These are phyloP conservation scores for Flaveria robusta DNA, from an alignment of 129 eudicot genomes.

Conservation along the genomic window DNA sequence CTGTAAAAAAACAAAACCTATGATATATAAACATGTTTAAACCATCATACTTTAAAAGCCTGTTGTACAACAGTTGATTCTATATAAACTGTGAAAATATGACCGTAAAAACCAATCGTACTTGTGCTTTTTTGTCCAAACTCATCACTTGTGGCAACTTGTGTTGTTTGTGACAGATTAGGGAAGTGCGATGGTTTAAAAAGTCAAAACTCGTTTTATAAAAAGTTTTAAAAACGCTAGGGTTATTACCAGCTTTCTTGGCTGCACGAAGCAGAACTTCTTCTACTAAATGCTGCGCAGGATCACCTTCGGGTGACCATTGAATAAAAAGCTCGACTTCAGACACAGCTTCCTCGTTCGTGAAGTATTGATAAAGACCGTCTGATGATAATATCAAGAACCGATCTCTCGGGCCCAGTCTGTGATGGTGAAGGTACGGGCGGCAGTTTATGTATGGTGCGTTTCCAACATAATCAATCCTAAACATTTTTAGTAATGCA, in stretches of 20 bases:
- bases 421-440: conserved; percentile 80
- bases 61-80: no score
- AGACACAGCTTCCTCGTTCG: conserved; percentile 88
- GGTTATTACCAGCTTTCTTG: conserved; percentile 72
- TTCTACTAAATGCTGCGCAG: conserved; percentile 89
- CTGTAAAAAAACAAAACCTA: conserved; percentile 31
- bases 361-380: conserved; percentile 90
- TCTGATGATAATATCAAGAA: conserved; percentile 85
- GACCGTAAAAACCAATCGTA: neutral
- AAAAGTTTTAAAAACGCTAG: neutral
- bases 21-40: neutral
- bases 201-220: neutral
- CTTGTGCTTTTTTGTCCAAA: neutral
- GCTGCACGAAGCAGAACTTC: conserved; percentile 91
- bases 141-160: neutral
- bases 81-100: no score
- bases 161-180: neutral
- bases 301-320: conserved; percentile 94
- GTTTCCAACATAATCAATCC: conserved; percentile 74
- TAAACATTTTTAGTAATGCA: conserved; percentile 86
- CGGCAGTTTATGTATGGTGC: conserved; percentile 72
- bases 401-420: conserved; percentile 75
- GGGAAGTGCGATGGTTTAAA: neutral
- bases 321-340: conserved; percentile 85
- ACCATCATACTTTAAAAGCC: neutral